Evolutionary conservation across 352 stramenopile species (phyloP), one percentile per base, ranked within the genome.

Genomic region (Phytopythium ostracodes): DNA sequence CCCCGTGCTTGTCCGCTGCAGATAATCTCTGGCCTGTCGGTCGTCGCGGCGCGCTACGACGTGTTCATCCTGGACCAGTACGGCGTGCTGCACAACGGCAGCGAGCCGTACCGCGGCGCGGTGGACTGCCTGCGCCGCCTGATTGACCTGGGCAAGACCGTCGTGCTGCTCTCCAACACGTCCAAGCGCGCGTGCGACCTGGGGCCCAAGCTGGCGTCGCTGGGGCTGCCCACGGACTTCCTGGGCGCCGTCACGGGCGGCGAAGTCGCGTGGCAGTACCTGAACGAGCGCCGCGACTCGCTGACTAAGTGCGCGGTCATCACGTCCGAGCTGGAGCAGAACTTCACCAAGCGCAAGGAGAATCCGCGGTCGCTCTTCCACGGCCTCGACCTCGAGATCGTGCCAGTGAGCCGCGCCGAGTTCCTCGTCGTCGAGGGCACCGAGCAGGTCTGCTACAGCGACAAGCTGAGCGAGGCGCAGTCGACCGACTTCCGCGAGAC

Each of bases 61-160:
- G 78, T 87, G 14, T 96, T 98, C 66, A 80, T 98, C 57, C 73
- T 97, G 22, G 91, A 98, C 75, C 91, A 98, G 74, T 98, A 88
- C 60, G 91, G 91, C 46, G 91, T 98, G 24, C 70, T 98, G 62
- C 91, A 98, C 74, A 96, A 98, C 78, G 91, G 91, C 59, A 79
- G 73, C 6, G 38, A 75, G 27, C 70, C 75, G 22, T 84, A 97
- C 58, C 64, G 76, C 17, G 83, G 81, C 36, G 83, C 88, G 12
- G 69, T 84, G 15, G 74, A 85, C 33, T 88, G 72, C 36, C 88
- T 97, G 40, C 67, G 81, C 35, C 38, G 60, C 12, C 74, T 98
- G 52, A 31, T 82, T 6, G 42, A 68, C 10, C 58, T 66, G 11
- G 66, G 71, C 33, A 96, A 96, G 68, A 79, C 79, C 54, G 74